phyloP scores from a whole-genome alignment of 2,329 filamentous ascomycete genomes.

The Amauroascus niger region DNA sequence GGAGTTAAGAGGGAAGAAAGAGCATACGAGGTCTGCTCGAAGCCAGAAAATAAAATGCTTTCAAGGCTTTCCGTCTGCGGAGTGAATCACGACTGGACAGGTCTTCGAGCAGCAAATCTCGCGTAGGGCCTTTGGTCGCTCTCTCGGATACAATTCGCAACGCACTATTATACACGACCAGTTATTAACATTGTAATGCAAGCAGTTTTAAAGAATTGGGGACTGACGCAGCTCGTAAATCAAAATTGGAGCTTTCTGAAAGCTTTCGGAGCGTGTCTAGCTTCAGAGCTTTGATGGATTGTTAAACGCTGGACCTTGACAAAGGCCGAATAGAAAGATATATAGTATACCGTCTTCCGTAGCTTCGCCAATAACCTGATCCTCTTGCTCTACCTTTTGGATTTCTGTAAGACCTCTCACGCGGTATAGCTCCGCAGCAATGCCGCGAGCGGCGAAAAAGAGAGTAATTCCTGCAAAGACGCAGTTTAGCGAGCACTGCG shows the following conservation, averaged over 20 bases:
- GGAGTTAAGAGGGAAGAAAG: neutral
- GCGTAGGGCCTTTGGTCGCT: conserved; percentile 33
- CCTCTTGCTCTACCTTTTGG: conserved; percentile 53
- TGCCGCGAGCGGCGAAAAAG: conserved; percentile 45
- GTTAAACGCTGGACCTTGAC: conserved; percentile 17
- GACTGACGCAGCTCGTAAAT: conserved; percentile 58
- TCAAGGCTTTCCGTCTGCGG: conserved; percentile 34
- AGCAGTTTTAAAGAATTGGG: conserved; percentile 37
- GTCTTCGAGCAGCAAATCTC: conserved; percentile 35
- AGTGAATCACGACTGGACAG: conserved; percentile 31
- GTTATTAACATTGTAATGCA: neutral
- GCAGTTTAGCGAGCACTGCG: neutral
- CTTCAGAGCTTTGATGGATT: conserved; percentile 44
- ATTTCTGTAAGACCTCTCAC: conserved; percentile 47
- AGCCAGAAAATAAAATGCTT: conserved; percentile 37
- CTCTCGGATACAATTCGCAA: conserved; percentile 40
- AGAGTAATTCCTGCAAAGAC: conserved; percentile 32
- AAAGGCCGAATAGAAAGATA: neutral
- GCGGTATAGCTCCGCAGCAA: conserved; percentile 45
- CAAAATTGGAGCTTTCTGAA: conserved; percentile 59
- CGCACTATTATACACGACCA: conserved; percentile 19
- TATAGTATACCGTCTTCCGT: conserved; percentile 56
- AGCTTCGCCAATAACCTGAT: conserved; percentile 64
- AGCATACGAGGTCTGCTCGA: conserved; percentile 32
- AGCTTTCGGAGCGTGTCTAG: conserved; percentile 58